Percentiles rank a stretch among this genome's conserved stretches.
phyloP scores from a whole-genome alignment of 306 rosid species.

The Malus fusca region DNA sequence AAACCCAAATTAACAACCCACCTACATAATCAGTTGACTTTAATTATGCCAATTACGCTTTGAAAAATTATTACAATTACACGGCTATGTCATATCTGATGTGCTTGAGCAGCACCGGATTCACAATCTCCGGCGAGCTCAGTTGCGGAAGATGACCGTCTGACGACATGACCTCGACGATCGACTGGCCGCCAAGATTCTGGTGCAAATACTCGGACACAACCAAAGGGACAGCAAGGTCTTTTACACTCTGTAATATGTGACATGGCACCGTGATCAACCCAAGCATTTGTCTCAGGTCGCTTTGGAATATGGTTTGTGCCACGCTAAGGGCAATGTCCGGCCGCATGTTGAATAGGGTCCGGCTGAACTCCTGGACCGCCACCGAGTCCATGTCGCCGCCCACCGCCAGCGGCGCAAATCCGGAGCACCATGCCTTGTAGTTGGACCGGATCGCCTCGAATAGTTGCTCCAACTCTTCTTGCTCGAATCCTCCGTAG shows the following conservation, averaged over 20 bases:
- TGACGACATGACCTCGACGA: slow-evolving; percentile 65
- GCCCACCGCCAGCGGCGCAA: slow-evolving; percentile 73
- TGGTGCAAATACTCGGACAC: slow-evolving; percentile 65
- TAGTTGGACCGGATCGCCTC: slow-evolving; percentile 58
- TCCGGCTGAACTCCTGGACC: slow-evolving; percentile 80
- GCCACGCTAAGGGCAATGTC: slow-evolving; percentile 69
- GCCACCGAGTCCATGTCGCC: slow-evolving; percentile 87
- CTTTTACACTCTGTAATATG: slow-evolving; percentile 63
- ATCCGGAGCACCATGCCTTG: slow-evolving; percentile 83
- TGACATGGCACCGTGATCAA: slow-evolving; percentile 62
- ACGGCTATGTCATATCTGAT: slow-evolving; percentile 47
- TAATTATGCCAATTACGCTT: not conserved
- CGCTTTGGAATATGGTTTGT: slow-evolving; percentile 61
- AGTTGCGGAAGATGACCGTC: slow-evolving; percentile 85
- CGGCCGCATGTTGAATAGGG: slow-evolving; percentile 84
- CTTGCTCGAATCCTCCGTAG: slow-evolving; percentile 80
- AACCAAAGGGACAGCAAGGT: slow-evolving; percentile 75
- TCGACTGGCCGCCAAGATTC: slow-evolving; percentile 49
- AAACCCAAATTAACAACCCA: too few species aligned
- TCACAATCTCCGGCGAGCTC: slow-evolving; percentile 73
- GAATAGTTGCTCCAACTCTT: slow-evolving; percentile 60
- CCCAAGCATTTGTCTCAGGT: slow-evolving; percentile 47
- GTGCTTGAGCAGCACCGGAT: slow-evolving; percentile 62
- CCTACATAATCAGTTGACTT: not conserved
- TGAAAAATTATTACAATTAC: not conserved